These are phyloP conservation scores for Lomentospora prolificans DNA, from an alignment of 2,329 filamentous ascomycete species.

Conservation along the genomic window DNA sequence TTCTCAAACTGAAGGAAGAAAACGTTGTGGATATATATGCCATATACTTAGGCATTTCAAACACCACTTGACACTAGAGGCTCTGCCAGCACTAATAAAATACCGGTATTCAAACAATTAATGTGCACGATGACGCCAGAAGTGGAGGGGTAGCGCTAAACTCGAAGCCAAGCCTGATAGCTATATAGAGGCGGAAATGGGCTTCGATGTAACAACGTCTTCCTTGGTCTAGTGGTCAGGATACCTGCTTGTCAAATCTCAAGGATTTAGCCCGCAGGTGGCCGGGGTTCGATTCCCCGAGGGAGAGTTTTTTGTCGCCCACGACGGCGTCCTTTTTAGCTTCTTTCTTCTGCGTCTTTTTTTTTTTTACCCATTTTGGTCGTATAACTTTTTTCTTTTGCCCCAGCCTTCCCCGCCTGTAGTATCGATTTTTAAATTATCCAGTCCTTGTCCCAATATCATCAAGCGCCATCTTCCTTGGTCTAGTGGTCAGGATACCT, in stretches of 20 bases:
- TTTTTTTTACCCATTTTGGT: neutral
- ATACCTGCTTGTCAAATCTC: slow-evolving; percentile 9
- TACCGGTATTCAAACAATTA: too few species aligned
- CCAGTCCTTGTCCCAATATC: neutral
- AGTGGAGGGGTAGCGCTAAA: too few species aligned
- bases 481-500: slow-evolving; percentile 10
- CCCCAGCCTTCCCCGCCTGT: neutral
- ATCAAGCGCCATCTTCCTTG: slow-evolving; percentile 1
- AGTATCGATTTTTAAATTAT: neutral
- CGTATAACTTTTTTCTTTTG: neutral
- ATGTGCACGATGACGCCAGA: too few species aligned
- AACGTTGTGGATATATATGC: too few species aligned
- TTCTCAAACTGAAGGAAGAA: too few species aligned
- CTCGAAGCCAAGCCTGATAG: too few species aligned
- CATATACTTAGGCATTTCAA: too few species aligned
- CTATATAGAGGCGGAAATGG: neutral
- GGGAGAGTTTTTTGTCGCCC: slow-evolving; percentile 5
- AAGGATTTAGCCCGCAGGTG: slow-evolving; percentile 16
- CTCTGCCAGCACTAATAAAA: too few species aligned
- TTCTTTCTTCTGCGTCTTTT: neutral
- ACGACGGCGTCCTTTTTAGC: neutral
- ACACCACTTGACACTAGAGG: too few species aligned
- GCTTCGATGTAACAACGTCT: neutral
- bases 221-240: slow-evolving; percentile 9
- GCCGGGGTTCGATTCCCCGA: slow-evolving; percentile 25